These are phyloP conservation scores for Yarrowia porcina DNA, from an alignment of 805 yeast genomes.

Conservation along the genomic window DNA sequence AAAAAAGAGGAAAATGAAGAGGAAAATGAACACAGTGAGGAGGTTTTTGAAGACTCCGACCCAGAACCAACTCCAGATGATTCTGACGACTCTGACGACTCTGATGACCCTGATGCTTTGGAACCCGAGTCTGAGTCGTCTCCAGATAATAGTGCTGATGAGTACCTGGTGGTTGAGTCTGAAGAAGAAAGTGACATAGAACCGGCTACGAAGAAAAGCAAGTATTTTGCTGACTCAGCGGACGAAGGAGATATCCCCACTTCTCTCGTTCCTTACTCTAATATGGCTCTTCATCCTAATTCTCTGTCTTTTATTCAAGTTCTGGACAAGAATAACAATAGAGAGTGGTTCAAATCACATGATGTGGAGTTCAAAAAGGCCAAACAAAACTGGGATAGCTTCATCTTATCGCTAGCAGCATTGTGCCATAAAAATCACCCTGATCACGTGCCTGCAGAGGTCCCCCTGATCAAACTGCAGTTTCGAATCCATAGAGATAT, in stretches of 20 bases:
- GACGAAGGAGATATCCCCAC: conserved; percentile 1
- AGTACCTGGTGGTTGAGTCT: background rate
- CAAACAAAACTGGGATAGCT: conserved; percentile 20
- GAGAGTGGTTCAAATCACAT: conserved; percentile 19
- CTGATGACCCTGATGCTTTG: background rate
- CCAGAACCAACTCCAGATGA: no score
- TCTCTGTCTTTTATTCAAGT: background rate
- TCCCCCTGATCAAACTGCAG: conserved; percentile 6
- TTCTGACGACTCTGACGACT: no score
- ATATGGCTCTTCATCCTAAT: conserved; percentile 10
- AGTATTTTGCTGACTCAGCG: background rate
- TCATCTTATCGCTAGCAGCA: conserved; percentile 8
- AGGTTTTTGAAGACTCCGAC: no score
- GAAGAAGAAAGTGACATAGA: background rate
- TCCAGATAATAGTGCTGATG: background rate
- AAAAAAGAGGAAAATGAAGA: no score
- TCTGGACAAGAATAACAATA: background rate
- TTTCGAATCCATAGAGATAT: conserved; percentile 23
- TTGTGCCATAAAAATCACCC: conserved; percentile 1
- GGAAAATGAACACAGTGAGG: no score
- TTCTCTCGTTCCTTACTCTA: background rate
- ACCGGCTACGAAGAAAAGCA: background rate
- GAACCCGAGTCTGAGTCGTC: background rate
- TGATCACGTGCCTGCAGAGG: conserved; percentile 9
- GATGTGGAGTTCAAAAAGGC: conserved; percentile 15